Conservation (phyloP, 257 asterid genomes). For the Scutellaria barbata region DNA sequence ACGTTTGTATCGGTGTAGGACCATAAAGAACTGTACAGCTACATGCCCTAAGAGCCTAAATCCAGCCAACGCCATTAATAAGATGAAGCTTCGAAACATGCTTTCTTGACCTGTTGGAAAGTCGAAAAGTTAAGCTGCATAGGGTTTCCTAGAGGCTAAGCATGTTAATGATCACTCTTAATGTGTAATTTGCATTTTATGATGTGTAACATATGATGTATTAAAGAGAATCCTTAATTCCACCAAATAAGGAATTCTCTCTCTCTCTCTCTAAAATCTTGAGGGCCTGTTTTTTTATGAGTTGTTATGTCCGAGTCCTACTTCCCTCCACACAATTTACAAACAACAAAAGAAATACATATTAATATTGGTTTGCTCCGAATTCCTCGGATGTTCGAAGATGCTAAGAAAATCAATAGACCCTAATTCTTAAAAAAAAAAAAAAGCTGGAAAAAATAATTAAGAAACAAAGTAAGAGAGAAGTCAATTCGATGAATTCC, state of each 20-base stretch:
- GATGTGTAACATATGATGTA: not conserved
- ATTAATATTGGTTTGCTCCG: not conserved
- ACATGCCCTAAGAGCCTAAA: constrained; percentile 73
- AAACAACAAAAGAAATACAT: too few relatives aligned
- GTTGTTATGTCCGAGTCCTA: not conserved
- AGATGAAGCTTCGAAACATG: constrained; percentile 63
- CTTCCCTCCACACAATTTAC: constrained; percentile 39
- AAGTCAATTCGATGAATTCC: constrained; percentile 1
- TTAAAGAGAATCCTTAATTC: not conserved
- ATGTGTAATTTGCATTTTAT: not conserved
- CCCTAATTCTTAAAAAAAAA: not conserved
- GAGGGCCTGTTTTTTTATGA: constrained; percentile 55
- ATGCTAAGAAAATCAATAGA: not conserved
- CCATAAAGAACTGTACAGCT: constrained; percentile 63
- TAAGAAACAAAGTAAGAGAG: not conserved
- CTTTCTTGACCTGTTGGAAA: constrained; percentile 42
- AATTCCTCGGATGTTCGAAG: not conserved
- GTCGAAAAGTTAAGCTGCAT: constrained; percentile 38
- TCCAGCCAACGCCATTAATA: constrained; percentile 73
- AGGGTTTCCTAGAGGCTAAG: constrained; percentile 34
- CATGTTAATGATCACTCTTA: not conserved
- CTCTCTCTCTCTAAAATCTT: constrained; percentile 36
- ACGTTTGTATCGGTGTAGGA: constrained; percentile 67
- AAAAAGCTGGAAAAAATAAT: constrained; percentile 1
- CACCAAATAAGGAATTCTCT: constrained; percentile 10